A percentile compares a stretch with the other conserved stretches of the same genome.
These are phyloP conservation scores for Holtermanniella nyarrowii DNA, from an alignment of 768 basidiomycete genomes.

Conservation along the genomic window DNA sequence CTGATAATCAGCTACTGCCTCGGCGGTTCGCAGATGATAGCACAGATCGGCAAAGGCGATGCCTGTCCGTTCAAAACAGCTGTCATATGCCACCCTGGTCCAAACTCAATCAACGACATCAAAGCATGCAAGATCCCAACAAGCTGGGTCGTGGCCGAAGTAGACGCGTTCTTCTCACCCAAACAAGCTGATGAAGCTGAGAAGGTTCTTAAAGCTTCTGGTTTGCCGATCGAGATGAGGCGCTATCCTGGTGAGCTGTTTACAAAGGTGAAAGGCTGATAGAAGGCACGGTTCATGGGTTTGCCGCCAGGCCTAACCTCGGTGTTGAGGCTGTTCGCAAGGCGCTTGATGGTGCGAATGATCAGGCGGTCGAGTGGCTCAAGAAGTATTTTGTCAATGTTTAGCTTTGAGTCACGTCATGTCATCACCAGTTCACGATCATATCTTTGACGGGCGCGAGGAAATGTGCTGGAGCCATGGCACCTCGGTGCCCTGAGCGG, in stretches of 20 bases:
- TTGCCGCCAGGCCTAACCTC: slow-evolving; percentile 54
- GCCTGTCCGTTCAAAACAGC: slow-evolving; percentile 10
- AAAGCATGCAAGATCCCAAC: slow-evolving; percentile 11
- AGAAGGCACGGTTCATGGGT: slow-evolving; percentile 50
- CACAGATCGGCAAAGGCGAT: slow-evolving; percentile 11
- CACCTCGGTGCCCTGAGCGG: too few species aligned
- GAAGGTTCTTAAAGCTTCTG: slow-evolving; percentile 12
- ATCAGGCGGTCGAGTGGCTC: slow-evolving; percentile 46
- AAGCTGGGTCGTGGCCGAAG: slow-evolving; percentile 16
- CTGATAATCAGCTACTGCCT: slow-evolving; percentile 13
- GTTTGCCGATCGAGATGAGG: slow-evolving; percentile 7
- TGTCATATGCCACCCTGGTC: slow-evolving; percentile 21
- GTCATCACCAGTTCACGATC: too few species aligned
- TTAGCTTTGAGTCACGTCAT: too few species aligned
- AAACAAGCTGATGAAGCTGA: slow-evolving; percentile 14
- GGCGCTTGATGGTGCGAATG: slow-evolving; percentile 51
- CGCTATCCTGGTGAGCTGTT: slow-evolving; percentile 15
- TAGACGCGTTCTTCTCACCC: slow-evolving; percentile 19
- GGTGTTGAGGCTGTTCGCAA: slow-evolving; percentile 50
- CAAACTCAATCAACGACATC: slow-evolving; percentile 6
- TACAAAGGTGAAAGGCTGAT: background rate
- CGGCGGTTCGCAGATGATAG: slow-evolving; percentile 19
- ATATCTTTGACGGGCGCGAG: too few species aligned
- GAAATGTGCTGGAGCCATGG: too few species aligned
- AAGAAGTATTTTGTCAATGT: slow-evolving; percentile 39